These are phyloP conservation scores for Plasmodium fragile DNA, from an alignment of 169 alveolate genomes.

Conservation along the genomic window DNA sequence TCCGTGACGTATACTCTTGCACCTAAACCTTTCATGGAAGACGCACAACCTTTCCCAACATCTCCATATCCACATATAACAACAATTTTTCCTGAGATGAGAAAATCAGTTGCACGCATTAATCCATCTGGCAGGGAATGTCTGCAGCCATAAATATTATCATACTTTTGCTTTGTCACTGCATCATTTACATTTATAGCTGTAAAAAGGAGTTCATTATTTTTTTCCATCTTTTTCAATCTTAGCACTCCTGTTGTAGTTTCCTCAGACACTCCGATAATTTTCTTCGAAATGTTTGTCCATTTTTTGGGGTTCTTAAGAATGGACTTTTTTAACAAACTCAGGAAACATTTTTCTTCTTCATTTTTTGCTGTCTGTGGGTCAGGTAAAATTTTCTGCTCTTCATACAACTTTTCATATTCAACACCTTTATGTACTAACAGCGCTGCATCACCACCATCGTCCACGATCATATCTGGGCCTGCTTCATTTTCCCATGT, in stretches of 20 bases:
- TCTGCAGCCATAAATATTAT: constrained; percentile 98
- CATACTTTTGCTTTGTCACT: constrained; percentile 98
- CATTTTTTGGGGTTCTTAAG: constrained; percentile 91
- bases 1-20: constrained; percentile 98
- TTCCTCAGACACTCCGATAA: constrained; percentile 98
- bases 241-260: constrained; percentile 99
- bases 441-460: constrained; percentile 98
- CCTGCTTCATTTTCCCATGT: constrained; percentile 97
- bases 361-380: constrained; percentile 78
- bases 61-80: constrained; percentile 98
- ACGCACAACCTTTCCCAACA: constrained; percentile 99
- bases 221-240: constrained; percentile 91
- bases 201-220: constrained; percentile 94
- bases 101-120: constrained; percentile 98
- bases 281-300: constrained; percentile 91
- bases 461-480: constrained; percentile 97
- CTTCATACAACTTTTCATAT: constrained; percentile 86
- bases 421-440: constrained; percentile 94
- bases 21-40: constrained; percentile 97
- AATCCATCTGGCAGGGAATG: constrained; percentile 98
- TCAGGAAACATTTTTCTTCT: constrained; percentile 84
- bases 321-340: constrained; percentile 90
- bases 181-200: constrained; percentile 97
- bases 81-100: constrained; percentile 97
- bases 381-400: constrained; percentile 78